phyloP scores from a whole-genome alignment of 176 grass and related monocot species.

The Chloris gayana region DNA sequence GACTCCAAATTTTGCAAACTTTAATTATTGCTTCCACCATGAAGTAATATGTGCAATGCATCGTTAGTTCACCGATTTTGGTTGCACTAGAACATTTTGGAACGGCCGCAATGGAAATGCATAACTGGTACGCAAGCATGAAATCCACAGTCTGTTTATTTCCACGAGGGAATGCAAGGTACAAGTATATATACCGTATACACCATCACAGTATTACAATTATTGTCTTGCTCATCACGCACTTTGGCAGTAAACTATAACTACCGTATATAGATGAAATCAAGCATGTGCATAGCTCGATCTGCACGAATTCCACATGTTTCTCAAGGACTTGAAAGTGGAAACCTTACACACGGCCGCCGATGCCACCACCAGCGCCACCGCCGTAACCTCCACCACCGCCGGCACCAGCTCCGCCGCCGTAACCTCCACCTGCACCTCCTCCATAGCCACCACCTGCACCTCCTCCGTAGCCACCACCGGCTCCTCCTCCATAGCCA shows the following conservation, averaged over 20 bases:
- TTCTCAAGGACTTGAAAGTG: background rate
- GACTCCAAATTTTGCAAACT: background rate
- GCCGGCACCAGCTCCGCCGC: background rate
- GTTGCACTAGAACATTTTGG: background rate
- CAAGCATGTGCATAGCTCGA: background rate
- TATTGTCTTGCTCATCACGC: no score
- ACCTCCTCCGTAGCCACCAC: no score
- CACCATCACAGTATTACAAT: background rate
- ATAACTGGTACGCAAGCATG: background rate
- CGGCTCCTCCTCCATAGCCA: no score
- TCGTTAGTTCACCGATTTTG: background rate
- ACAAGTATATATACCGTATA: background rate
- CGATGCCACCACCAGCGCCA: conserved; percentile 10
- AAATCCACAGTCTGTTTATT: conserved; percentile 5
- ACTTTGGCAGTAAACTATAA: background rate
- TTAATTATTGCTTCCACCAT: background rate
- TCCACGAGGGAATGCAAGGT: no score
- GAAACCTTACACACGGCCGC: background rate
- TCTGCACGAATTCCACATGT: background rate
- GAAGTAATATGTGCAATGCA: background rate
- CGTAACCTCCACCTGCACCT: background rate
- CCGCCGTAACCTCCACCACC: background rate
- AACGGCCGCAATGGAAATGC: background rate
- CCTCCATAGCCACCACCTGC: conserved; percentile 19
- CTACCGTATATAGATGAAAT: background rate